Evolutionary conservation across 177 flowering plant genomes (phyloP).

Genomic region (Vitis hybrid): DNA sequence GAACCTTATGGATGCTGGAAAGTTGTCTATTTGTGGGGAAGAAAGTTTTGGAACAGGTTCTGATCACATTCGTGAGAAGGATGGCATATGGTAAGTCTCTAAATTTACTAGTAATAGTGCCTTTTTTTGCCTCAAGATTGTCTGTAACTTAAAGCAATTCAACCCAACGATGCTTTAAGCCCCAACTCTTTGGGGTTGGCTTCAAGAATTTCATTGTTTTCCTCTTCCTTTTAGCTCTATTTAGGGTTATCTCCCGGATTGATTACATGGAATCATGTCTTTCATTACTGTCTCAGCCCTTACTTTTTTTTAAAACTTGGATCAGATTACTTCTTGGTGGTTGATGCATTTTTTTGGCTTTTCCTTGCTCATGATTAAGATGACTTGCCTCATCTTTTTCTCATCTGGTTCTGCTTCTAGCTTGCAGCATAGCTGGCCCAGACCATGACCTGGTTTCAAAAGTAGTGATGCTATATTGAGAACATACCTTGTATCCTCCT

Average conservation of each 20-base stretch:
- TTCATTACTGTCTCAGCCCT: too few relatives aligned
- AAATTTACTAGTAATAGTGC: neutral
- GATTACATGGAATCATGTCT: too few relatives aligned
- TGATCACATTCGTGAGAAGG: slow-evolving; percentile 99
- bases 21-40: slow-evolving; percentile 98
- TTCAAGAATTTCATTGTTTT: too few relatives aligned
- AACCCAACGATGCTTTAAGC: neutral
- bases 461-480: neutral
- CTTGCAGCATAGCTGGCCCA: too few relatives aligned
- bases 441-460: neutral
- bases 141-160: too few relatives aligned
- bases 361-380: neutral
- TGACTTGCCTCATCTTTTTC: neutral
- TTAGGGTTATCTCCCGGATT: neutral
- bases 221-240: neutral
- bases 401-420: neutral
- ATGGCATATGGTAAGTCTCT: slow-evolving; percentile 85
- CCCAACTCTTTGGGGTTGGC: neutral
- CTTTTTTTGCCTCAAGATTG: neutral
- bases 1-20: slow-evolving; percentile 97
- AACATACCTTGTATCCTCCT: neutral
- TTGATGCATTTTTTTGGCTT: neutral
- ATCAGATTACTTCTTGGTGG: too few relatives aligned
- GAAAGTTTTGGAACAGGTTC: slow-evolving; percentile 99
- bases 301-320: too few relatives aligned